Evolutionary conservation across 1,139 yeast species (phyloP), one percentile per base, ranked within the genome.

Genomic region (Suhomyces taliae): DNA sequence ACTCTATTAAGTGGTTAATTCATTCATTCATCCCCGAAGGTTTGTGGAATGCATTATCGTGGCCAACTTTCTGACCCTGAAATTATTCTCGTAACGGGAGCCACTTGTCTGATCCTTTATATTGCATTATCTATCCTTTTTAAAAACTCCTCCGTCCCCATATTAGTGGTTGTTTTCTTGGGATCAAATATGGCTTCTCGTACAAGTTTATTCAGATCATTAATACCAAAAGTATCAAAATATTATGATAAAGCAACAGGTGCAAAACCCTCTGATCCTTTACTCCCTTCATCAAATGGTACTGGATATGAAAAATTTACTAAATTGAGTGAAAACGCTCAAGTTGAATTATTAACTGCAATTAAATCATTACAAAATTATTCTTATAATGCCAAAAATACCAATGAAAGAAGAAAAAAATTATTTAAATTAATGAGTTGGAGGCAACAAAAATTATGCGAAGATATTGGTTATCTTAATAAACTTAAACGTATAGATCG

Each of bases 391-490:
- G 69, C 79, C 5, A 66, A 68, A 39, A 63, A 62, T 11, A 63
- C 74, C 66, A 79, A 79, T 45, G 78, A 75, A 38, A 64, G 79
- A 43, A 70, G 81, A 42, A 66, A 77, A 26, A 65, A 64, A 37
- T 56, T 80, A 38, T 80, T 75, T 61, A 74, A 74, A 47, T 58
- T 72, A 57, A 71, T 83, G 78, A 64, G 79, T 5, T 74, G 79
- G 72, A 68, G 79, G 47, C 88, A 83, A 55, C 85, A 81, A 54
- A 66, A 71, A 32, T 55, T 81, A 34, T 79, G 83, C 37, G 74
- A 74, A 24, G 70, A 77, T 14, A 73, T 76, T 2, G 86, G 87
- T 0, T 87, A 87, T 63, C 58, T 74, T 27, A 66, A 72, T 24
- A 83, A 85, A 53, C 62, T 87, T 35, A 64, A 70, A 19, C 55